Base-by-base conservation (phyloP, 106 monocot genomes). In the Narthecium ossifragum region DNA sequence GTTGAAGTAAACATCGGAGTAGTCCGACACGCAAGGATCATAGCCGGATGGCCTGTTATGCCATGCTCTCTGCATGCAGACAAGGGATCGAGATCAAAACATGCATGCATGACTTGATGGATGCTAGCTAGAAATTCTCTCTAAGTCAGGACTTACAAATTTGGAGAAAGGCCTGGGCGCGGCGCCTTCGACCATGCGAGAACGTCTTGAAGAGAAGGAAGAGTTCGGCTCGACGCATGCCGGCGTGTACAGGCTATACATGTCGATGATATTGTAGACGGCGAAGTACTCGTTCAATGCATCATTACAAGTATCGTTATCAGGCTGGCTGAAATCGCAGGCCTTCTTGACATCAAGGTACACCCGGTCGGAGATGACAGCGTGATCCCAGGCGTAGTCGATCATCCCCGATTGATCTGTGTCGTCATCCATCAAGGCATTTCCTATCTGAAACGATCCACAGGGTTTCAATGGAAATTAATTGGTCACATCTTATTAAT, bases 311-410 rank as follows among this genome's bases (percentile, higher is more conserved):
- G 61, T 30, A 0, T 47, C 24, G 33, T 33, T 62, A 8, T 21
- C 8, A 11, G 37, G 12, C 0, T 51, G 67, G 37, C 88, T 99
- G 66, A 99, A 99, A 52, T 88, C 80, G 69, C 91, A 99, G 11
- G 26, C 69, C 4, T 31, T 85, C 59, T 88, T 85, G 15, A 99
- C 57, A 26, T 78, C 59, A 36, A 53, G 29, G 55, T 91, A 92
- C 32, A 99, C 61, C 8, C 69, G 27, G 31, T 99, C 98, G 1
- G 98, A 99, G 45, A 99, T 91, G 43, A 99, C 88, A 0, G 98
- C 98, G 29, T 99, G 98, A 45, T 85, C 81, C 98, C 98, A 99
- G 0, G 98, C 98, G 26, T 99, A 99, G 22, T 85, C 82, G 4
- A 88, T 32, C 85, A 99, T 85, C 8, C 98, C 98, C 14, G 26